These are phyloP conservation scores for Cordyceps fumosorosea DNA, from an alignment of 2,329 filamentous ascomycete species.

Conservation along the genomic window DNA sequence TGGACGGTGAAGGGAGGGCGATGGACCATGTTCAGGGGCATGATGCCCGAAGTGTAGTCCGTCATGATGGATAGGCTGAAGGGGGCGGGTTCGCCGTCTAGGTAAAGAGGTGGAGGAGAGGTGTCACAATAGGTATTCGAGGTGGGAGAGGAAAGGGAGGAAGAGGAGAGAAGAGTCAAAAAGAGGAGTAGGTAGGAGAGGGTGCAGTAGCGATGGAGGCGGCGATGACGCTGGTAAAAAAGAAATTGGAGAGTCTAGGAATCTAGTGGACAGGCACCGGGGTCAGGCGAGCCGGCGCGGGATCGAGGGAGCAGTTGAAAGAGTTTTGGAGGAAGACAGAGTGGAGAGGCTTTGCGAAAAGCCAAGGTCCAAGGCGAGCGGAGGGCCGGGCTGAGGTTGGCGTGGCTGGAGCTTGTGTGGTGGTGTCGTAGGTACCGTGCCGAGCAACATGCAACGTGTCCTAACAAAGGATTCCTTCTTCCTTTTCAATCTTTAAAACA, in stretches of 20 bases:
- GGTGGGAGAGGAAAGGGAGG: not conserved
- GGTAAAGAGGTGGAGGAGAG: not conserved
- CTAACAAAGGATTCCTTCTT: not conserved
- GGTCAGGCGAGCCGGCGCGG: slow-evolving; percentile 7
- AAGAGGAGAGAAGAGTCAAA: not conserved
- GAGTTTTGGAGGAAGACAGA: slow-evolving; percentile 1
- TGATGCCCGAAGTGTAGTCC: slow-evolving; percentile 36
- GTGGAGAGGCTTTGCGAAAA: not conserved
- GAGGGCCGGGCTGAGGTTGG: not conserved
- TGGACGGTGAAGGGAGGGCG: slow-evolving; percentile 72
- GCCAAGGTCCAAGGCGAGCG: not conserved
- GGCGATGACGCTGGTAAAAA: slow-evolving; percentile 13
- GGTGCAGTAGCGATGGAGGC: slow-evolving; percentile 3
- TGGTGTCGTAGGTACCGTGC: not conserved
- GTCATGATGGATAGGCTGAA: slow-evolving; percentile 21
- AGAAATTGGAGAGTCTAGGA: slow-evolving; percentile 10
- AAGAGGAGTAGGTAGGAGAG: not conserved
- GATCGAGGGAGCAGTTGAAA: slow-evolving; percentile 1
- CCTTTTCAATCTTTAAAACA: too few relatives aligned
- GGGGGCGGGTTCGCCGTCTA: not conserved
- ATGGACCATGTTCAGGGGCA: slow-evolving; percentile 54
- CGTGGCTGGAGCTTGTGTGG: not conserved
- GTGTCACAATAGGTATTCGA: too few relatives aligned
- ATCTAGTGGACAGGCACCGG: slow-evolving; percentile 5
- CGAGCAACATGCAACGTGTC: not conserved